These are phyloP conservation scores for Melastoma malabathricum DNA, from an alignment of 345 rosid species.

Conservation along the genomic window DNA sequence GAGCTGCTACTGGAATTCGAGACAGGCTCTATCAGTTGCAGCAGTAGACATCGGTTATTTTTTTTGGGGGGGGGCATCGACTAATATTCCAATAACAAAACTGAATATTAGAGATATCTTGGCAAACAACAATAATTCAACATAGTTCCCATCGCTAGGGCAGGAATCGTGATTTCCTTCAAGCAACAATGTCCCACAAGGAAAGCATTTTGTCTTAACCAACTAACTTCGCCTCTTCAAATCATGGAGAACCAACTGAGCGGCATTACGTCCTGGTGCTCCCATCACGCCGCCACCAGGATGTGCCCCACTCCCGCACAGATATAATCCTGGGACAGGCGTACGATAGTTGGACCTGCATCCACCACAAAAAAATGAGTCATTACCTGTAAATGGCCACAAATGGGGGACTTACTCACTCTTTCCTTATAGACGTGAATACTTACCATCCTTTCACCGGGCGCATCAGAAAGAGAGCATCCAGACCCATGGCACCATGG, in stretches of 20 bases:
- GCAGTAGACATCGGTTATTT: too few relatives aligned
- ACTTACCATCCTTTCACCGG: constrained; percentile 76
- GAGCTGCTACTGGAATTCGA: too few relatives aligned
- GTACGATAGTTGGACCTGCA: constrained; percentile 64
- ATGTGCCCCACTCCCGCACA: constrained; percentile 84
- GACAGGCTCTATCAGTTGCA: too few relatives aligned
- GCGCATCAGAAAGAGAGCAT: constrained; percentile 74
- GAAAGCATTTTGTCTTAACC: too few relatives aligned
- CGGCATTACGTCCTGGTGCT: constrained; percentile 81
- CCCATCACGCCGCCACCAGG: constrained; percentile 97
- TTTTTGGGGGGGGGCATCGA: too few relatives aligned
- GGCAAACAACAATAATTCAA: too few relatives aligned
- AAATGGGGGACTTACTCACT: neutral
- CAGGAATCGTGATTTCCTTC: too few relatives aligned
- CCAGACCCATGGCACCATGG: constrained; percentile 83
- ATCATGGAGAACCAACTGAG: constrained; percentile 56
- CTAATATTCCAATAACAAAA: too few relatives aligned
- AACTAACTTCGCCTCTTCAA: constrained; percentile 10
- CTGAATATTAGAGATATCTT: too few relatives aligned
- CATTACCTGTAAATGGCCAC: neutral
- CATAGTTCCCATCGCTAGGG: too few relatives aligned
- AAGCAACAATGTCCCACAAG: too few relatives aligned
- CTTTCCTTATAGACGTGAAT: neutral
- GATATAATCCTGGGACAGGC: constrained; percentile 58
- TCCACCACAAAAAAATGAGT: neutral